These are phyloP conservation scores for Vachellia collinsii DNA, from an alignment of 306 rosid species.

Conservation along the genomic window DNA sequence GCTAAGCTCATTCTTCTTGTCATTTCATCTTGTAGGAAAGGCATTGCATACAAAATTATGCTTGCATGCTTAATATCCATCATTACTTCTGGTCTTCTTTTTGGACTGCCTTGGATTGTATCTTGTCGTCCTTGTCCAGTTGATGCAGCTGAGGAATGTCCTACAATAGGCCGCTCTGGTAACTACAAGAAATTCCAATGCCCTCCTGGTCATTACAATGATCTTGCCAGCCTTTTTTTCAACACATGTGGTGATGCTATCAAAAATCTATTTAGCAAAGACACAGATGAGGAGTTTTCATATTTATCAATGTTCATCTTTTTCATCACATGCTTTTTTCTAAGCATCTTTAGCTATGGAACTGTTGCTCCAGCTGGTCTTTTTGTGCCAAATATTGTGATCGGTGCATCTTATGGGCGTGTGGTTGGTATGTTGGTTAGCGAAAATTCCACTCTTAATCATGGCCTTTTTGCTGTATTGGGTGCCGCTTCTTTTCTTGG, in stretches of 20 bases:
- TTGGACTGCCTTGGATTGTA: slow-evolving; percentile 87
- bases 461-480: slow-evolving; percentile 91
- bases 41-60: slow-evolving; percentile 61
- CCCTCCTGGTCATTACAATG: slow-evolving; percentile 72
- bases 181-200: slow-evolving; percentile 97
- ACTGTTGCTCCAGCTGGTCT: slow-evolving; percentile 86
- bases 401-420: slow-evolving; percentile 95
- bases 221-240: slow-evolving; percentile 95
- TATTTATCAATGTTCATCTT: slow-evolving; percentile 62
- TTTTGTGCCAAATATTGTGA: slow-evolving; percentile 89
- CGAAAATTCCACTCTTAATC: slow-evolving; percentile 56
- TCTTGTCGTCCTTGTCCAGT: slow-evolving; percentile 79
- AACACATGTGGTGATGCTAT: slow-evolving; percentile 95
- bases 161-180: slow-evolving; percentile 95
- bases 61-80: slow-evolving; percentile 77
- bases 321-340: slow-evolving; percentile 65
- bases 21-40: slow-evolving; percentile 64
- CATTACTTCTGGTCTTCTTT: slow-evolving; percentile 87
- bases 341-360: slow-evolving; percentile 85
- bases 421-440: slow-evolving; percentile 78
- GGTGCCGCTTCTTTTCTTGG: slow-evolving; percentile 94
- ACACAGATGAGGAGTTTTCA: slow-evolving; percentile 70
- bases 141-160: slow-evolving; percentile 77
- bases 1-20: slow-evolving; percentile 35
- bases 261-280: slow-evolving; percentile 78